A percentile compares a stretch with the other conserved stretches of the same genome.
Conservation (phyloP, 768 basidiomycete species). For the Mycena rebaudengoi region DNA sequence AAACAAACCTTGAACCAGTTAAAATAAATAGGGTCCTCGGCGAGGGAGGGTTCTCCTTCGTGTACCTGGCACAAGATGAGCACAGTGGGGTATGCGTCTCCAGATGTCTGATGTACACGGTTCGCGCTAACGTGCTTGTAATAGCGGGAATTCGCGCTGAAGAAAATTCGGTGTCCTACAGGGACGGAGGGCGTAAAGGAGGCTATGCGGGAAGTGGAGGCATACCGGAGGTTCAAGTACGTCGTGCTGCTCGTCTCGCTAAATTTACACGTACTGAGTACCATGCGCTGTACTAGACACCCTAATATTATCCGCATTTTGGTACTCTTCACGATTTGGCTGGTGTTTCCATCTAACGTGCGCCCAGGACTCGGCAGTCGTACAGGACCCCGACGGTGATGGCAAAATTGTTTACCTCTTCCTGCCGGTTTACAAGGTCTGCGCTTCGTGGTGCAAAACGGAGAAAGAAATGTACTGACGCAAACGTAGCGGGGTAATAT, state of each 20-base stretch:
- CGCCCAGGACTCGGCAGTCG: constrained; percentile 87
- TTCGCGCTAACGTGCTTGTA: neutral
- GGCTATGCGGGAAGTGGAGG: constrained; percentile 90
- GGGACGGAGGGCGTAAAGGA: constrained; percentile 90
- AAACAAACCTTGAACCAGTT: constrained; percentile 53
- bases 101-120: neutral
- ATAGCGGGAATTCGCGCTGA: constrained; percentile 92
- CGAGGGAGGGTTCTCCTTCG: constrained; percentile 95
- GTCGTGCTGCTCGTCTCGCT: constrained; percentile 37
- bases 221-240: constrained; percentile 93
- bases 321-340: constrained; percentile 47
- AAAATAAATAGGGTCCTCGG: constrained; percentile 93
- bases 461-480: constrained; percentile 5
- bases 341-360: constrained; percentile 13
- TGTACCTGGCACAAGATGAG: constrained; percentile 89
- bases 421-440: constrained; percentile 89
- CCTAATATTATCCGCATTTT: constrained; percentile 96
- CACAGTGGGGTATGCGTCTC: constrained; percentile 72
- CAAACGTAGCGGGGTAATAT: constrained; percentile 81
- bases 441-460: constrained; percentile 11
- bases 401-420: constrained; percentile 97
- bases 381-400: constrained; percentile 92
- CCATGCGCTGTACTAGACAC: constrained; percentile 61
- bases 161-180: constrained; percentile 95
- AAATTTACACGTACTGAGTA: neutral